Base-by-base conservation (phyloP, 2,329 filamentous ascomycete species). In the Juglanconis sp. region DNA sequence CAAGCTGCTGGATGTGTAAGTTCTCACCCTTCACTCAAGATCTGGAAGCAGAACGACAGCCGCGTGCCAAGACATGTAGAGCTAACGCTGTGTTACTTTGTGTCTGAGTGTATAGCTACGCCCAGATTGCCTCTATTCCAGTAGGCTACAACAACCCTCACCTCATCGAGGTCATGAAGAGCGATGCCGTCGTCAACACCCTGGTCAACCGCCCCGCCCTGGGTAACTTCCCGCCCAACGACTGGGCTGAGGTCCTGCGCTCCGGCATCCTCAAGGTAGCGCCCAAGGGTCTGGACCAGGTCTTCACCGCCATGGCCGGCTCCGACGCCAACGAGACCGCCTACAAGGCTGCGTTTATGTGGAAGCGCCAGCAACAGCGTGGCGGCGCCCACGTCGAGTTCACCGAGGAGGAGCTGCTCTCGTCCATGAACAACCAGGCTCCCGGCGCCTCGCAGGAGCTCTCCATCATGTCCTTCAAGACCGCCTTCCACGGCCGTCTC, bases 271-370 rank as follows among this genome's bases (percentile, higher is more conserved):
- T 97, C 67, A 87, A 85, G 69, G 91, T 91, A 53, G 91, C 92
- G 0, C 93, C 92, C 62, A 89, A 88, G 73, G 92, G 92, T 38
- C 79, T 94, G 64, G 79, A 92, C 80, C 90, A 96, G 75, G 92
- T 96, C 68, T 96, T 96, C 79, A 96, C 92, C 17, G 91, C 89
- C 65, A 89, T 92, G 81, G 86, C 92, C 57, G 92, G 92, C 63
- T 96, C 91, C 24, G 92, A 96, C 70, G 92, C 92, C 76, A 96
- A 96, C 78, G 93, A 96, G 79, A 90, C 91, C 38, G 93, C 93
- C 48, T 96, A 92, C 85, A 96, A 96, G 79, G 92, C 92, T 8
- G 92, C 93, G 53, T 96, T 96, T 79, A 96, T 96, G 88, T 96
- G 89, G 83, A 88, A 89, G 71, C 87, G 90, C 53, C 90, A 92